Base-by-base conservation (phyloP, 2,329 filamentous ascomycete species). In the Fusarium buharicum region DNA sequence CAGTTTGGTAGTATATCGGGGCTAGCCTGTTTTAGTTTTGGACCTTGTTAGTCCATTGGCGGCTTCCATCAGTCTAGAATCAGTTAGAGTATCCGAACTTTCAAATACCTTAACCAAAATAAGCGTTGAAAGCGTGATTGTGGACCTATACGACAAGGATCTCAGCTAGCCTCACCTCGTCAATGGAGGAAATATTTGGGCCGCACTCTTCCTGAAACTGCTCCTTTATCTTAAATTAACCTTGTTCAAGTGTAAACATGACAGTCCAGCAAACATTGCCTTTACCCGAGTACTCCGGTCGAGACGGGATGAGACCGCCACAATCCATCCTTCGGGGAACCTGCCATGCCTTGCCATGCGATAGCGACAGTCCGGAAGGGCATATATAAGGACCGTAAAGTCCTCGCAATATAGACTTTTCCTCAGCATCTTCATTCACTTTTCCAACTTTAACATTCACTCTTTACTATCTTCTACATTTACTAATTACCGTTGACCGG, bases 401-500 rank as follows among this genome's bases (percentile, higher is more conserved):
- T 24, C 28, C 28, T 20, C 17, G n/a, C 41, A n/a, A 31, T 16
- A 10, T 4, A 6, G 4, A 24, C 14, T 16, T 24, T 20, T 33
- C 6, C 30, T 33, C 28, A 44, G n/a, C 40, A 44, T 12, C 28
- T 24, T 18, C 39, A 36, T 14, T 33, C 30, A 16, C 16, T 13
- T 37, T 34, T 20, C 11, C 11, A 33, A 11, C n/a, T 18, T 44
- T 8, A 28, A 28, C 17, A 12, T 46, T n/a, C 30, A 17, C 20
- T 20, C 20, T 41, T 28, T 41, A 41, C 14, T 14, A 41, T 12
- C 8, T 17, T 18, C 34, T 37, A 18, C 10, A 18, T 37, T 13
- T 20, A 37, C 6, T 14, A 37, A 12, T 27, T 40, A 36, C 53
- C 39, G 53, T 56, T 40, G 53, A 56, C 17, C 53, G 46, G 53